Base-by-base conservation (phyloP, 1,139 yeast species). In the Diutina siamensis region DNA sequence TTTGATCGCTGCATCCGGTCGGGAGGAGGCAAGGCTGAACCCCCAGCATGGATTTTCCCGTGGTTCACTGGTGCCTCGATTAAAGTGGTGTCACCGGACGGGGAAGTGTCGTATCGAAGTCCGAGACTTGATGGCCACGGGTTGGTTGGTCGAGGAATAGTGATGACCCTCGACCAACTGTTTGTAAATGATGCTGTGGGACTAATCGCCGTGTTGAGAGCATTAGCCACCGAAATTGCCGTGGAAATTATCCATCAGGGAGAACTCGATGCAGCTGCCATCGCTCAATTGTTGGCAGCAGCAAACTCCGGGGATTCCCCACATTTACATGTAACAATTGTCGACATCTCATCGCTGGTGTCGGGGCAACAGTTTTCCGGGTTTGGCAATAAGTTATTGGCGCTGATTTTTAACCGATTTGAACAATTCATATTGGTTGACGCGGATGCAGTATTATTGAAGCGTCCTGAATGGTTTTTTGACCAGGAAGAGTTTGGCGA, bases 111-210 rank as follows among this genome's bases (percentile, higher is more conserved):
- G n/a, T n/a, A n/a, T n/a, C n/a, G n/a, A n/a, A n/a, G n/a, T n/a
- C n/a, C n/a, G n/a, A n/a, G n/a, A n/a, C n/a, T n/a, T n/a, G n/a
- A n/a, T n/a, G n/a, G n/a, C n/a, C n/a, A n/a, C n/a, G n/a, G n/a
- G n/a, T n/a, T n/a, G n/a, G n/a, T n/a, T n/a, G 80, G 78, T 2
- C 66, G 59, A 52, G 82, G 82, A 34, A 64, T 78, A 18, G 80
- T 74, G 0, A 54, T 78, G 17, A 68, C 80, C 3, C 68, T 76
- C 38, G 58, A 65, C 17, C 71, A 73, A 50, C 48, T 53, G 2
- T 74, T 73, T 50, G 68, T 67, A 4, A 64, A 63, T 10, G 74
- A 74, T 49, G 60, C 78, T 21, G 59, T 67, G 3, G 69, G 63
- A 46, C 62, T 76, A 32, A 58, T 78, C 13, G 64, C 67, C 20